Conservation (phyloP, 1,284 basidiomycete genomes). For the Ceratorhiza oryzae-sativae region DNA sequence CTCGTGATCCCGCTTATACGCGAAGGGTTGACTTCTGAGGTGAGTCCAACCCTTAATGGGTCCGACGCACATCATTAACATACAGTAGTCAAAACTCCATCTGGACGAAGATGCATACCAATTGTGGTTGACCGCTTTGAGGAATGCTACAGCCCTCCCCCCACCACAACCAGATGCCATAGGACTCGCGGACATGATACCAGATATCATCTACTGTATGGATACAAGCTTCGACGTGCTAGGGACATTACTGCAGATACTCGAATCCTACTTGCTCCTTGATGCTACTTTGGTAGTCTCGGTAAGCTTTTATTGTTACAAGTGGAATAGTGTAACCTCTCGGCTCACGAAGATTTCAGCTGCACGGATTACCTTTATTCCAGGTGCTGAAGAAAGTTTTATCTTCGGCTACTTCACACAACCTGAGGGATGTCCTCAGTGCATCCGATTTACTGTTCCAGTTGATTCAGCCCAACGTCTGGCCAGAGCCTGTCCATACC, state of each 20-base stretch:
- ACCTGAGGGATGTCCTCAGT: constrained; percentile 65
- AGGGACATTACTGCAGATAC: constrained; percentile 67
- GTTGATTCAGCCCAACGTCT: constrained; percentile 61
- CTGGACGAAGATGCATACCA: constrained; percentile 81
- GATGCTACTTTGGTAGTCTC: constrained; percentile 72
- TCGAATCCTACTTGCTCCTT: constrained; percentile 84
- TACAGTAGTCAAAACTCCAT: constrained; percentile 66
- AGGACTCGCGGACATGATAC: constrained; percentile 73
- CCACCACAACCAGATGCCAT: constrained; percentile 55
- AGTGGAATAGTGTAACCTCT: not conserved
- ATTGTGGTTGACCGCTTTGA: constrained; percentile 78
- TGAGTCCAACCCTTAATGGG: constrained; percentile 49
- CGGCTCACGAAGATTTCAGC: constrained; percentile 18
- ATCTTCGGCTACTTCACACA: constrained; percentile 51
- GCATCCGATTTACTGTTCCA: constrained; percentile 67
- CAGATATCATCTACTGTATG: constrained; percentile 66
- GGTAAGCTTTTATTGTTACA: constrained; percentile 54
- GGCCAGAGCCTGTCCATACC: constrained; percentile 72
- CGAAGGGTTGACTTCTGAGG: constrained; percentile 73
- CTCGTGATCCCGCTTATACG: constrained; percentile 78
- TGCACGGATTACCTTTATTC: constrained; percentile 53
- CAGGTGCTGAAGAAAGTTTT: constrained; percentile 62
- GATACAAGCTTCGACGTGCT: constrained; percentile 78
- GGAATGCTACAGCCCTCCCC: constrained; percentile 68
- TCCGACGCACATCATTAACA: not conserved